Percentiles rank a stretch among this genome's conserved stretches.
Evolutionary conservation across 1,284 basidiomycete species (phyloP).

Genomic region (Gymnopus androsaceus): DNA sequence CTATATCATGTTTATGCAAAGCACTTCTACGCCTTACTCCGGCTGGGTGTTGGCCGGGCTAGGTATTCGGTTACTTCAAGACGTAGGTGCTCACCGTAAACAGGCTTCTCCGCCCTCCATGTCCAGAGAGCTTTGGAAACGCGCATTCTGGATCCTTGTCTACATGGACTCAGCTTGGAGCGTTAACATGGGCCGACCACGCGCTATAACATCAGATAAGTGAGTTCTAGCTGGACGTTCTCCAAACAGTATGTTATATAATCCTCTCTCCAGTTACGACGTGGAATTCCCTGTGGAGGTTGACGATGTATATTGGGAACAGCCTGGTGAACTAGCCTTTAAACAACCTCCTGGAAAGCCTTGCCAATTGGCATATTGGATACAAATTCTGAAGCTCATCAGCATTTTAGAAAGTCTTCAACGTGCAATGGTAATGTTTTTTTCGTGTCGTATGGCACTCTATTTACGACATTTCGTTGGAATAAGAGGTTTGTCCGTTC

Average conservation of each 20-base stretch:
- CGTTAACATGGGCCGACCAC: slow-evolving; percentile 11
- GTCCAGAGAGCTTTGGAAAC: slow-evolving; percentile 59
- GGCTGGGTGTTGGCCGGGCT: slow-evolving; percentile 58
- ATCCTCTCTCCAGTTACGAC: slow-evolving; percentile 4
- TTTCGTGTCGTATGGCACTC: not conserved
- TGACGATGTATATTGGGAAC: slow-evolving; percentile 16
- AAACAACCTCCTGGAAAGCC: slow-evolving; percentile 12
- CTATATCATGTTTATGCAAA: slow-evolving; percentile 36
- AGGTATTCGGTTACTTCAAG: slow-evolving; percentile 54
- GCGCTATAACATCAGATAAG: not conserved
- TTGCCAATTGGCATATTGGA: not conserved
- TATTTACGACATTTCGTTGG: not conserved
- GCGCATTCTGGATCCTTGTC: slow-evolving; percentile 56
- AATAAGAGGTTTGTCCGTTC: not conserved
- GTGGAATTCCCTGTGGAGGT: slow-evolving; percentile 9
- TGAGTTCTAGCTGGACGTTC: not conserved
- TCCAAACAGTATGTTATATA: not conserved
- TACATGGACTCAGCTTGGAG: slow-evolving; percentile 22
- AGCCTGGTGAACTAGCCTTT: slow-evolving; percentile 5
- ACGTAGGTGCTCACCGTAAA: slow-evolving; percentile 50
- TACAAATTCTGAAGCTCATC: not conserved
- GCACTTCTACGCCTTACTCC: slow-evolving; percentile 53
- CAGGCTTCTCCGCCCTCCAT: slow-evolving; percentile 23
- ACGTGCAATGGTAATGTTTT: not conserved
- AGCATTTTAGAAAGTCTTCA: slow-evolving; percentile 9